Base-by-base conservation (phyloP, 2,329 filamentous ascomycete genomes). In the Dothideomycetes sp. region DNA sequence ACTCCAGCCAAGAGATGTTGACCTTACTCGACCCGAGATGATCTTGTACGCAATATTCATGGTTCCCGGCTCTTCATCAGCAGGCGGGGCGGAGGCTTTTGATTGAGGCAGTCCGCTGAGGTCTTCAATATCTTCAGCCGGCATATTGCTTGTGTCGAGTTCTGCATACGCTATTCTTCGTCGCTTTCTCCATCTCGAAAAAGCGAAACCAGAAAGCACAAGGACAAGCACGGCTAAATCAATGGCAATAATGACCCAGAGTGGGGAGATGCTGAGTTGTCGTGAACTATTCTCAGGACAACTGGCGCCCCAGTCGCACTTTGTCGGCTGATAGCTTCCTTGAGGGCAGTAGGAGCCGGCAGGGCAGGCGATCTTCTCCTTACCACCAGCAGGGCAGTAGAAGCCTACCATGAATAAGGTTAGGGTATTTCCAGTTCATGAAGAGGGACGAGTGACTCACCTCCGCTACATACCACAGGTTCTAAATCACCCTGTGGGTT, bases 331-430 rank as follows among this genome's bases (percentile, higher is more conserved):
- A 1, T 62, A 50, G 4, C 67, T 63, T 4, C 72, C 72, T 0
- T 63, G 61, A 19, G 69, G 70, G 44, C 72, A 76, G 45, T 69
- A 76, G 3, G 59, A 59, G 17, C 70, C 70, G 7, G 55, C 43
- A 0, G 69, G 69, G 37, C 72, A 75, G 8, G 43, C 36, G 3
- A 66, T 46, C 32, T 58, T 61, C 40, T 65, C 48, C 31, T 54
- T 62, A 8, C 66, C 66, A 3, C 51, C 49, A 5, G 46, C 51
- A 1, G 70, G 70, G 36, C 72, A 75, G 45, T 72, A 74, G 37
- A 19, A 38, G 18, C 37, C 37, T 34, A 7, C 4, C 4, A 17
- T 10, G 16, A 32, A 5, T 32, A 11, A 32, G 30, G 4, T 9
- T 34, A 7, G 7, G 16, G 5, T 16, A 11, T 16, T 34, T 4